Conservation (phyloP, 495 filamentous ascomycete species). For the Cladorrhinum samala region DNA sequence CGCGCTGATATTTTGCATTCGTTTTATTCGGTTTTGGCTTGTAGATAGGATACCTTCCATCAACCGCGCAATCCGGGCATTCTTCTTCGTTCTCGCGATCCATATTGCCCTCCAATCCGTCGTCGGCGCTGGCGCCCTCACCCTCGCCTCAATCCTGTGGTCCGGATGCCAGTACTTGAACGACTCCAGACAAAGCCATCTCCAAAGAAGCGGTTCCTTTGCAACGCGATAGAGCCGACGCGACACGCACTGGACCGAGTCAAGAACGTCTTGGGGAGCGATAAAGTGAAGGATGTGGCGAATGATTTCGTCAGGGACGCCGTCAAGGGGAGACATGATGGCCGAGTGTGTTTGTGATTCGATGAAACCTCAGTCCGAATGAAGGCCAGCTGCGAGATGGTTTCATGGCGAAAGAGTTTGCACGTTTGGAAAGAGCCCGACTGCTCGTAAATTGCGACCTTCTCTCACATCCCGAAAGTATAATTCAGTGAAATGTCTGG, state of each 20-base stretch:
- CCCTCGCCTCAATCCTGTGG: constrained; percentile 58
- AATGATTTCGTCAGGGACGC: constrained; percentile 69
- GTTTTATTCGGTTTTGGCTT: constrained; percentile 61
- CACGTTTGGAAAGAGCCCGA: too few species aligned
- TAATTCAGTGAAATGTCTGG: background rate
- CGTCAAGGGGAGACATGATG: constrained; percentile 23
- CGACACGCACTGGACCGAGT: constrained; percentile 51
- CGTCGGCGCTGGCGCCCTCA: constrained; percentile 40
- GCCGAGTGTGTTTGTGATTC: background rate
- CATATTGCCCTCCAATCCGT: constrained; percentile 76
- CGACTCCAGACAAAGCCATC: constrained; percentile 56
- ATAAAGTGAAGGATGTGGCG: constrained; percentile 59
- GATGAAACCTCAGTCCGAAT: too few species aligned
- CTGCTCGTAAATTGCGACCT: too few species aligned
- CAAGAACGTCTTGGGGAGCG: constrained; percentile 46
- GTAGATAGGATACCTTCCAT: constrained; percentile 65
- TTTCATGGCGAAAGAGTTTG: background rate
- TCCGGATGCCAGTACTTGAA: constrained; percentile 68
- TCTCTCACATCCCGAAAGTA: background rate
- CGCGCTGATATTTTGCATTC: constrained; percentile 60
- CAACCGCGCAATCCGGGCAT: constrained; percentile 48
- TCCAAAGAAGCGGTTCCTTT: constrained; percentile 72
- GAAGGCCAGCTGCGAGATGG: background rate
- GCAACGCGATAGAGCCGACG: constrained; percentile 58
- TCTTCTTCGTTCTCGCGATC: constrained; percentile 47